Base-by-base conservation (phyloP, 192 early-diverging fungal species). In the Podila minutissima region DNA sequence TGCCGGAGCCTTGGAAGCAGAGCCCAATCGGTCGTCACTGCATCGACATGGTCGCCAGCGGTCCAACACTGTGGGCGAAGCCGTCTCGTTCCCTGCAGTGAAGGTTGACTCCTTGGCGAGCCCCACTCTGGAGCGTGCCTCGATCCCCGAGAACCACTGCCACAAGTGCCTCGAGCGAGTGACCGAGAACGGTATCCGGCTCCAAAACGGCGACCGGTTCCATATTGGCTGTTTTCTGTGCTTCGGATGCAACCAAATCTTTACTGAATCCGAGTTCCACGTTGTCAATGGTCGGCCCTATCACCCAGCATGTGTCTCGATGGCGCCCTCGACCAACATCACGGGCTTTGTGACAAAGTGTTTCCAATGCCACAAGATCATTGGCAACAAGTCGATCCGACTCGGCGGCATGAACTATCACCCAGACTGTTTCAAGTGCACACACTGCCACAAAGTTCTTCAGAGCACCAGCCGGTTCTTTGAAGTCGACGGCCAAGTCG, bases 211-310 rank as follows among this genome's bases (percentile, higher is more conserved):
- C 17, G 72, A 74, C 33, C 71, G 74, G 31, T 87, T 72, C 35
- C 86, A 87, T 65, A 77, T 83, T 13, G 67, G 72, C 11, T 87
- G 86, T 62, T 77, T 87, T 32, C 70, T 82, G 1, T 87, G 86
- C 55, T 59, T 79, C 48, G 82, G 73, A 26, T 87, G 86, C 62
- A 67, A 83, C 19, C 74, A 71, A 15, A 73, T 77, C 24, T 87
- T 87, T 66, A 85, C 83, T n/a, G 82, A 85, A 32, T 74, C 82
- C 0, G 77, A 85, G 62, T 85, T 82, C 46, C 75, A 84, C 29
- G 64, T 83, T n/a, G 82, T 83, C 24, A 48, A 63, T 59, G 84
- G 75, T 2, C 72, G 72, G 13, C 75, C 76, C 11, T 86, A 86
- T 49, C 85, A 86, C 73, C 74, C 85, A 57, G 61, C 74, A 81